These are phyloP conservation scores for Eugenia klotzschiana DNA, from an alignment of 441 rosid species.

Conservation along the genomic window DNA sequence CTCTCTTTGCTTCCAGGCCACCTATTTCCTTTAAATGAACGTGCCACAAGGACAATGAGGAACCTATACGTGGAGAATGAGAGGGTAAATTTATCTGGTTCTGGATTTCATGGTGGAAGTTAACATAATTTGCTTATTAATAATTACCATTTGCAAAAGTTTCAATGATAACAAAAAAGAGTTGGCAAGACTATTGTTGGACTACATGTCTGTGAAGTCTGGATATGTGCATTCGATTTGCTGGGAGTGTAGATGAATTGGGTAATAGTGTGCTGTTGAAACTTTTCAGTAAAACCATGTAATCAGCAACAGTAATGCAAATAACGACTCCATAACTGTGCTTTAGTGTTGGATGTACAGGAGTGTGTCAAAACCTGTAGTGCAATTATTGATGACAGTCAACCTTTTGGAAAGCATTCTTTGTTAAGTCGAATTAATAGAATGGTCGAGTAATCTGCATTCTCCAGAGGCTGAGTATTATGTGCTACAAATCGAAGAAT, in stretches of 20 bases:
- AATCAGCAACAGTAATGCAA: not conserved
- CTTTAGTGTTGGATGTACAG: not conserved
- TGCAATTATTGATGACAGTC: not conserved
- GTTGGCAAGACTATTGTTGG: not conserved
- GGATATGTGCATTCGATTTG: not conserved
- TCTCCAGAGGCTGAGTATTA: not conserved
- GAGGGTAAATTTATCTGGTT: slow-evolving; percentile 42
- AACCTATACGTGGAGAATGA: slow-evolving; percentile 91
- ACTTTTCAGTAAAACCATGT: not conserved
- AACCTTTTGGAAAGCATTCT: not conserved
- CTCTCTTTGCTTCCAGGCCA: slow-evolving; percentile 30
- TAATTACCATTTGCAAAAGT: not conserved
- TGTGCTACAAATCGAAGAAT: not conserved
- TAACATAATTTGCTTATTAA: not conserved
- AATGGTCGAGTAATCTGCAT: not conserved
- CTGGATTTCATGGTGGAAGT: not conserved
- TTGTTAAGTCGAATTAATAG: not conserved
- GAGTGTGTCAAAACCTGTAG: not conserved
- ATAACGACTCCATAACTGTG: not conserved
- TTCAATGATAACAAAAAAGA: not conserved
- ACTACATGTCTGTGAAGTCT: not conserved
- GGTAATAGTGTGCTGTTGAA: not conserved
- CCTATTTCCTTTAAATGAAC: slow-evolving; percentile 70
- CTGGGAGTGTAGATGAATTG: not conserved
- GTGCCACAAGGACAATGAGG: slow-evolving; percentile 78